A percentile compares a stretch with the other conserved stretches of the same genome.
These are phyloP conservation scores for Cladorrhinum samala DNA, from an alignment of 495 filamentous ascomycete species.

Conservation along the genomic window DNA sequence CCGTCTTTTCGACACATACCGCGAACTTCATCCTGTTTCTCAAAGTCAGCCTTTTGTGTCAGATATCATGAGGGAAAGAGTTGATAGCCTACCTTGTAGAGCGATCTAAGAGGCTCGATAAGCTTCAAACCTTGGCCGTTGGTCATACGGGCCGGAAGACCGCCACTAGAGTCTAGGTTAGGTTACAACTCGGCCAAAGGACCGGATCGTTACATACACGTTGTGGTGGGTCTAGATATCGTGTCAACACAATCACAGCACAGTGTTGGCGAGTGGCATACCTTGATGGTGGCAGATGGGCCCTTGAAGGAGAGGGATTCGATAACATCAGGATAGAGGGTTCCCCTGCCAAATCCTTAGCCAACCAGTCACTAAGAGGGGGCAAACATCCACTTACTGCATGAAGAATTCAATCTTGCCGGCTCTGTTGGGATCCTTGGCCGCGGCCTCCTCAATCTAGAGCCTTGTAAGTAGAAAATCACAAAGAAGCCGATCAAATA, in stretches of 20 bases:
- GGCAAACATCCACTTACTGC: slow-evolving; percentile 15
- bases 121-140: slow-evolving; percentile 26
- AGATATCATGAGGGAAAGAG: too few relatives aligned
- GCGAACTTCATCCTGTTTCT: slow-evolving; percentile 17
- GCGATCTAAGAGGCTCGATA: slow-evolving; percentile 68
- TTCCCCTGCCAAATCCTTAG: slow-evolving; percentile 10
- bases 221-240: slow-evolving; percentile 23
- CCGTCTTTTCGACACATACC: slow-evolving; percentile 8
- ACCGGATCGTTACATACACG: slow-evolving; percentile 27
- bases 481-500: not conserved
- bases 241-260: too few relatives aligned
- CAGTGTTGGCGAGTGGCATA: too few relatives aligned
- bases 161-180: slow-evolving; percentile 52
- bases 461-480: not conserved
- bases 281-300: slow-evolving; percentile 73
- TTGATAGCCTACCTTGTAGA: slow-evolving; percentile 80
- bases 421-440: slow-evolving; percentile 45
- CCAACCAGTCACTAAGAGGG: not conserved
- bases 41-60: slow-evolving; percentile 28
- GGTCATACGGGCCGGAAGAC: slow-evolving; percentile 24
- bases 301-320: slow-evolving; percentile 79
- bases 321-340: slow-evolving; percentile 59
- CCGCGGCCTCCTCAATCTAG: slow-evolving; percentile 60
- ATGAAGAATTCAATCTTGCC: slow-evolving; percentile 23
- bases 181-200: not conserved